Evolutionary conservation across 345 rosid species (phyloP), one percentile per base, ranked within the genome.

Genomic region (Populus simonii): DNA sequence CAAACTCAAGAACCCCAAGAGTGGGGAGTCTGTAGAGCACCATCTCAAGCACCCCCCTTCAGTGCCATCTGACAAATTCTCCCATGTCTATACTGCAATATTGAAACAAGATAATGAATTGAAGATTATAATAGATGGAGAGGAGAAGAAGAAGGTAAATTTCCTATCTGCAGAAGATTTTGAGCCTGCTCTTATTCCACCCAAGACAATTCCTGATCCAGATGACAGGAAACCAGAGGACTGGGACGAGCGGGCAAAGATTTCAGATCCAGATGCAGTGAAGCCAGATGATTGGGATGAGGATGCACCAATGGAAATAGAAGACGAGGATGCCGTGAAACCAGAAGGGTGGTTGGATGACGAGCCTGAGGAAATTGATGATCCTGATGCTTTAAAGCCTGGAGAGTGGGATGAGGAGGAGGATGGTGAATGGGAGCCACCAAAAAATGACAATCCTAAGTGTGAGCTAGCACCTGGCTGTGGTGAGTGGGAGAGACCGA

Each of bases 321-420:
- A 70, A 80, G 97, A 92, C 76, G 89, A 81, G 78, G 95, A 92
- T 12, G 97, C 97, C 72, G 90, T 79, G 86, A 92, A 92, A 88
- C 97, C 97, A 3, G 92, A 90, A 79, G 97, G 97, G 74, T 92
- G 97, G 95, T 82, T 92, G 66, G 95, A 91, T 71, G 95, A 92
- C 75, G 97, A 92, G 83, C 92, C 97, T 73, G 97, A 92, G 84
- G 97, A 92, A 79, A 80, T 92, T 7, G 93, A 92, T 31, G 97
- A 92, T 79, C 93, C 97, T 5, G 97, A 92, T n/a, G 97, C 97
- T 7, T 73, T 91, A 57, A 92, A 92, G 69, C 97, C 97, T 11
- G 95, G 90, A 78, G 97, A 92, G 77, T 91, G 97, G 97, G 95
- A 92, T 87, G 95, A 92, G 10, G 97, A 92, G 78, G 95, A 92